A percentile compares a stretch with the other conserved stretches of the same genome.
Conservation (phyloP, 1,139 yeast species). For the Taphrina pruni region DNA sequence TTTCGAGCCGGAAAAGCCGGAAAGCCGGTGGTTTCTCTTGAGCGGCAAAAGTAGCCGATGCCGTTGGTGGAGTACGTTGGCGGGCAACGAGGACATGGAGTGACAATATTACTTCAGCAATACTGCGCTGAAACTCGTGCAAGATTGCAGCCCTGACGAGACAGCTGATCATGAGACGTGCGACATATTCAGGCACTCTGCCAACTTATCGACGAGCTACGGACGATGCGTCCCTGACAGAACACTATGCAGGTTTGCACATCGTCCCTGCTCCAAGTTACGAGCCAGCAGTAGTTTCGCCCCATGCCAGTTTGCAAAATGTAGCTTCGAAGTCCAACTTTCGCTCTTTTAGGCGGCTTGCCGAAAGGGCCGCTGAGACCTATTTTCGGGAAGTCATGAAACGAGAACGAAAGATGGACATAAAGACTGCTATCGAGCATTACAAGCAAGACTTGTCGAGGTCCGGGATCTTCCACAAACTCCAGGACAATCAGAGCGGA, state of each 20-base stretch:
- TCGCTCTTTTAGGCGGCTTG: slow-evolving; percentile 8
- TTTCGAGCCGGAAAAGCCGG: background rate
- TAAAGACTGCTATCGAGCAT: slow-evolving; percentile 3
- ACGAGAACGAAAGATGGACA: slow-evolving; percentile 9
- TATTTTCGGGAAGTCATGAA: slow-evolving; percentile 22
- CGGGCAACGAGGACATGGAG: background rate
- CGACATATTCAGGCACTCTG: slow-evolving; percentile 6
- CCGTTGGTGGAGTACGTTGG: background rate
- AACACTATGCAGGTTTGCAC: slow-evolving; percentile 15
- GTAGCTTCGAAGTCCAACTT: background rate
- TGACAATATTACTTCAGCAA: background rate
- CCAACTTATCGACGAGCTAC: slow-evolving; percentile 19
- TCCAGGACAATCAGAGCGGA: background rate
- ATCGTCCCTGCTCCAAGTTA: slow-evolving; percentile 28
- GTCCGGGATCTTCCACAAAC: background rate
- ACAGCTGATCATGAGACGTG: background rate
- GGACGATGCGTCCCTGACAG: slow-evolving; percentile 8
- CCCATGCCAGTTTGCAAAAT: background rate
- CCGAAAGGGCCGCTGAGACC: slow-evolving; percentile 18
- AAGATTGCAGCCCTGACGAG: too few species aligned
- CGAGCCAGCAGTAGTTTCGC: background rate
- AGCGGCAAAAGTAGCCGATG: background rate
- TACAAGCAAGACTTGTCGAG: slow-evolving; percentile 25
- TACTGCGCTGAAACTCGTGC: background rate
- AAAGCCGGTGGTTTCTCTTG: background rate